Evolutionary conservation across 2,329 filamentous ascomycete genomes (phyloP).

Genomic region (Pseudomassariella vexata): DNA sequence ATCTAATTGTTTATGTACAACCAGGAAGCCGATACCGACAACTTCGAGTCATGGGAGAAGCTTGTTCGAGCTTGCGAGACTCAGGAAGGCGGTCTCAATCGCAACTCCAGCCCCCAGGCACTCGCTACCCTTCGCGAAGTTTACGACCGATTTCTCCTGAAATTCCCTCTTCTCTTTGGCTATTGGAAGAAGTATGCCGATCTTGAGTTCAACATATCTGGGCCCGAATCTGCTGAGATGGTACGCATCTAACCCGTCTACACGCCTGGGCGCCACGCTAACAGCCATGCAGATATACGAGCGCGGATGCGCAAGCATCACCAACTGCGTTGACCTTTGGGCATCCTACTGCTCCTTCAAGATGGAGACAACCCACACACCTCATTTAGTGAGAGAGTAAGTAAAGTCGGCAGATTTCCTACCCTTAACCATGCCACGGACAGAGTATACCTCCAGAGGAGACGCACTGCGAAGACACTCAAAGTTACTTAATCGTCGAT

Average conservation of each 20-base stretch:
- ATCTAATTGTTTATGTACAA: constrained; percentile 9
- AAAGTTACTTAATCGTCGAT: constrained; percentile 36
- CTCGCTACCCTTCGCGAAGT: constrained; percentile 80
- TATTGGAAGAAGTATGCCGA: constrained; percentile 99
- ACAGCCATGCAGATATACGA: constrained; percentile 71
- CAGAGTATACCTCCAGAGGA: constrained; percentile 28
- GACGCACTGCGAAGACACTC: constrained; percentile 21
- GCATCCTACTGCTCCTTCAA: constrained; percentile 97
- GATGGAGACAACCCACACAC: constrained; percentile 92
- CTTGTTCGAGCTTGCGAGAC: constrained; percentile 76
- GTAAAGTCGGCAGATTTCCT: constrained; percentile 65
- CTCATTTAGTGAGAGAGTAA: constrained; percentile 99
- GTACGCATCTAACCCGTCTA: constrained; percentile 35
- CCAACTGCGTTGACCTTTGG: constrained; percentile 93
- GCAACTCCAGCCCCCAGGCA: constrained; percentile 92
- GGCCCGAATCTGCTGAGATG: constrained; percentile 96
- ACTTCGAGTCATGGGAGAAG: constrained; percentile 93
- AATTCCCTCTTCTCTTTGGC: constrained; percentile 92
- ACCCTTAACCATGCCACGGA: constrained; percentile 53
- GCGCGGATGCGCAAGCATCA: constrained; percentile 86
- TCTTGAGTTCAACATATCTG: constrained; percentile 92
- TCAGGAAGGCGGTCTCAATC: constrained; percentile 88
- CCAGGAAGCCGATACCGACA: constrained; percentile 69
- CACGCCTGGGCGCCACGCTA: constrained; percentile 6
- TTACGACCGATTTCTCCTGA: constrained; percentile 88